Evolutionary conservation across 140 eudicot genomes (phyloP).

Genomic region (Oenanthe javanica): DNA sequence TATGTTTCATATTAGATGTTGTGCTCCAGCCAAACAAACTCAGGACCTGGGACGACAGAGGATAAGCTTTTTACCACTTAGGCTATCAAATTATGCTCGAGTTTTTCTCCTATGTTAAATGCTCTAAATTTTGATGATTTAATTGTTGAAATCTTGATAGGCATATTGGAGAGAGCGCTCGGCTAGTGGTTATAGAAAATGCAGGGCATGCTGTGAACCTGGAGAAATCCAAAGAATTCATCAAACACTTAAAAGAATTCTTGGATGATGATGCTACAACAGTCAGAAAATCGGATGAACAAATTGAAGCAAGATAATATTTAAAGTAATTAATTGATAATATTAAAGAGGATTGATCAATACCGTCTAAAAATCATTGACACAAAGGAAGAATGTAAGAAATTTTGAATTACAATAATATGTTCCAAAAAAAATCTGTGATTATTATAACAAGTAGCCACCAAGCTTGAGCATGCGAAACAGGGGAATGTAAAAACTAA

Average conservation of each 20-base stretch:
- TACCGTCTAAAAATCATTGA: no score
- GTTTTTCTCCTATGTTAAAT: not conserved
- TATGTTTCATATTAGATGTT: no score
- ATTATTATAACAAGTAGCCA: not conserved
- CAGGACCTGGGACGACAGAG: no score
- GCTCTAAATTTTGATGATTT: not conserved
- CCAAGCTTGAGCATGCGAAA: no score
- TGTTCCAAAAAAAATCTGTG: not conserved
- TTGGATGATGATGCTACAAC: constrained; percentile 19
- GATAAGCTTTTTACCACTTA: no score
- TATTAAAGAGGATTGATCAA: no score
- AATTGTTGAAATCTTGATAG: constrained; percentile 17
- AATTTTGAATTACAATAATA: not conserved
- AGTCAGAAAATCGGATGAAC: not conserved
- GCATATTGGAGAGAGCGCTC: constrained; percentile 60
- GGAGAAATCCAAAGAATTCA: constrained; percentile 62
- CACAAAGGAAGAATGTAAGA: no score
- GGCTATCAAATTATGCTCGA: no score
- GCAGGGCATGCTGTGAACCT: constrained; percentile 79
- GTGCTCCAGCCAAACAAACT: no score
- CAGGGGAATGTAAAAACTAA: no score
- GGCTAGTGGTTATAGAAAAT: constrained; percentile 42
- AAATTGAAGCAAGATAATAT: not conserved
- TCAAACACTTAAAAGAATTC: constrained; percentile 61
- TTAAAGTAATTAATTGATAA: not conserved